A percentile compares a stretch with the other conserved stretches of the same genome.
Evolutionary conservation across 345 rosid genomes (phyloP).

Genomic region (Brassica carinata): DNA sequence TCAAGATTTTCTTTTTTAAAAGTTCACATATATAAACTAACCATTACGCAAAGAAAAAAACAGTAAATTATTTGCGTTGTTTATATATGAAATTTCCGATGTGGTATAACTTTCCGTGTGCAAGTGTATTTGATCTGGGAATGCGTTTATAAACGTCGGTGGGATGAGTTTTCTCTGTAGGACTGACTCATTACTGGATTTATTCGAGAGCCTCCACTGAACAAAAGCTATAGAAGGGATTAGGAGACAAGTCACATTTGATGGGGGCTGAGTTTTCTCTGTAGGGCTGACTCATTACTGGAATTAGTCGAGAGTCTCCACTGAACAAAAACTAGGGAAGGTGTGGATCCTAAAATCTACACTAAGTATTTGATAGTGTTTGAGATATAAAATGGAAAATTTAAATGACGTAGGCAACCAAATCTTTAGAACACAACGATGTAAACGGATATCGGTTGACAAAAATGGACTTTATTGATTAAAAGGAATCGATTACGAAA

Average conservation of each 20-base stretch:
- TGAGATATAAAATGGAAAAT: no score
- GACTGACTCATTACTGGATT: not conserved
- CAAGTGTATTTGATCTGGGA: not conserved
- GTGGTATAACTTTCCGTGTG: not conserved
- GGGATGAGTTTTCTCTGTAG: not conserved
- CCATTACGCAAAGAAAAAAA: not conserved
- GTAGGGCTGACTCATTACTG: no score
- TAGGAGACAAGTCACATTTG: constrained; percentile 4
- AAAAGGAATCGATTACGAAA: no score
- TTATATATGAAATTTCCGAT: not conserved
- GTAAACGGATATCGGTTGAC: no score
- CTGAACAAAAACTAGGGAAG: no score
- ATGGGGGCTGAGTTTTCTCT: no score
- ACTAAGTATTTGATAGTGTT: no score
- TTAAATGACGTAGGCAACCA: no score
- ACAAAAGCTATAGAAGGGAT: not conserved
- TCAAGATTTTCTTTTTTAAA: not conserved
- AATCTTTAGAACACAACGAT: no score
- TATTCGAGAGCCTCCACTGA: not conserved
- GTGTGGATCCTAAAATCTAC: no score
- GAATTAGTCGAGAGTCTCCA: no score
- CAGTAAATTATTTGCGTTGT: not conserved
- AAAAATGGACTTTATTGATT: no score
- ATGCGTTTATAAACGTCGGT: not conserved
- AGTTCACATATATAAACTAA: not conserved